Evolutionary conservation across 176 grass and related monocot genomes (phyloP).

Genomic region (Typha latifolia): DNA sequence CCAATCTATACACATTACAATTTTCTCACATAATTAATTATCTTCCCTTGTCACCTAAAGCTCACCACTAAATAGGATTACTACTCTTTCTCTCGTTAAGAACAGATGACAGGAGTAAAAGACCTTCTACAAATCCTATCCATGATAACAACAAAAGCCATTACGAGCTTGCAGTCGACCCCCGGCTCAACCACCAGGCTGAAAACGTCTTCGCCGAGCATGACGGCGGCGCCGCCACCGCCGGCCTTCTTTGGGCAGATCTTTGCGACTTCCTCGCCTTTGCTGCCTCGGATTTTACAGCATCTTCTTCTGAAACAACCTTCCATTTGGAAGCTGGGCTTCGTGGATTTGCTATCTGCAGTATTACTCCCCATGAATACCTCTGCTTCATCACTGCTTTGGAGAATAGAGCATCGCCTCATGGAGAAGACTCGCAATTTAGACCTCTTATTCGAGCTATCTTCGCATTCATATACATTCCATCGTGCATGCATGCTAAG

Average conservation of each 20-base stretch:
- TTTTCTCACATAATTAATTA: no score
- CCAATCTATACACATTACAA: no score
- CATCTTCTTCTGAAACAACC: constrained; percentile 55
- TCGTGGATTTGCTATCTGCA: neutral
- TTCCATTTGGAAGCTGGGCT: constrained; percentile 31
- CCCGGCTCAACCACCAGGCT: constrained; percentile 52
- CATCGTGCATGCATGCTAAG: constrained; percentile 75
- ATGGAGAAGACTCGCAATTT: constrained; percentile 50
- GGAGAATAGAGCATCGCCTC: constrained; percentile 38
- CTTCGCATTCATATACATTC: constrained; percentile 48
- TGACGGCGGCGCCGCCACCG: constrained; percentile 12
- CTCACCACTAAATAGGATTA: neutral
- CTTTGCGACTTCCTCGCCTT: constrained; percentile 45
- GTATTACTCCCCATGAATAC: constrained; percentile 29
- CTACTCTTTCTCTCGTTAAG: constrained; percentile 3
- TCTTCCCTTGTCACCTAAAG: no score
- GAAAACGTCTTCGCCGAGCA: constrained; percentile 81
- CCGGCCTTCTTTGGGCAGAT: constrained; percentile 35
- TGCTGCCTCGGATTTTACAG: constrained; percentile 44
- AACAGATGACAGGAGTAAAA: constrained; percentile 38
- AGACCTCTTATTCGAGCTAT: constrained; percentile 10
- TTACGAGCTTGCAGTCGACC: constrained; percentile 42
- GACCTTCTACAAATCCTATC: constrained; percentile 57
- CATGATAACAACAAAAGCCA: constrained; percentile 83
- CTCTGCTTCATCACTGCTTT: constrained; percentile 45